These are phyloP conservation scores for Cymbopogon flexuosus DNA, from an alignment of 202 grass and related monocot genomes.

Conservation along the genomic window DNA sequence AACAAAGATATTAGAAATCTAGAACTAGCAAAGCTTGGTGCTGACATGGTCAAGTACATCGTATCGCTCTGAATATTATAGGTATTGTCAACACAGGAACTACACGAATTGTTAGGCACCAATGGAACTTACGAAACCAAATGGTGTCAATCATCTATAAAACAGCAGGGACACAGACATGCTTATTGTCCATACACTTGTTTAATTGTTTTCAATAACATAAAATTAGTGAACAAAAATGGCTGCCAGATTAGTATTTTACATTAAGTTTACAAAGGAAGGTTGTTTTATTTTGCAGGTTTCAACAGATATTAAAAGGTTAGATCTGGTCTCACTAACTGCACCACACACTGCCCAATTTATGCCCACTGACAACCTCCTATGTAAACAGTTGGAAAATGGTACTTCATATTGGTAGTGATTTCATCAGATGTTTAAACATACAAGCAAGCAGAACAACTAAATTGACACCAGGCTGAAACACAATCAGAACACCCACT, in stretches of 20 bases:
- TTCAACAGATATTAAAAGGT: background rate
- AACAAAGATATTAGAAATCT: background rate
- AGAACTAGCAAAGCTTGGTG: background rate
- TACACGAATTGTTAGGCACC: background rate
- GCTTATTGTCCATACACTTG: background rate
- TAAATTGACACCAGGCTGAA: background rate
- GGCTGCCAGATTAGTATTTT: background rate
- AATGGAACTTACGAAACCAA: background rate
- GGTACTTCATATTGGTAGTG: background rate
- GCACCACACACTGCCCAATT: background rate
- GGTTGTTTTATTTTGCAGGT: background rate
- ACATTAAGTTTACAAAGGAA: background rate
- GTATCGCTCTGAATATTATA: background rate
- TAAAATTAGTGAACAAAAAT: background rate
- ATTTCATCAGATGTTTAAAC: background rate
- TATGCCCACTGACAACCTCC: background rate
- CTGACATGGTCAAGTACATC: background rate
- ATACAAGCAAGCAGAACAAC: slow-evolving; percentile 3
- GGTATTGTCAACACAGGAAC: background rate
- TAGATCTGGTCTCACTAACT: background rate
- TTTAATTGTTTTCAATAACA: background rate
- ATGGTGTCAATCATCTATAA: background rate
- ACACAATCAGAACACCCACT: background rate
- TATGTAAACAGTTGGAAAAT: background rate
- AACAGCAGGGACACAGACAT: background rate